Base-by-base conservation (phyloP, 208 protist species). In the Leishmania arabica region DNA sequence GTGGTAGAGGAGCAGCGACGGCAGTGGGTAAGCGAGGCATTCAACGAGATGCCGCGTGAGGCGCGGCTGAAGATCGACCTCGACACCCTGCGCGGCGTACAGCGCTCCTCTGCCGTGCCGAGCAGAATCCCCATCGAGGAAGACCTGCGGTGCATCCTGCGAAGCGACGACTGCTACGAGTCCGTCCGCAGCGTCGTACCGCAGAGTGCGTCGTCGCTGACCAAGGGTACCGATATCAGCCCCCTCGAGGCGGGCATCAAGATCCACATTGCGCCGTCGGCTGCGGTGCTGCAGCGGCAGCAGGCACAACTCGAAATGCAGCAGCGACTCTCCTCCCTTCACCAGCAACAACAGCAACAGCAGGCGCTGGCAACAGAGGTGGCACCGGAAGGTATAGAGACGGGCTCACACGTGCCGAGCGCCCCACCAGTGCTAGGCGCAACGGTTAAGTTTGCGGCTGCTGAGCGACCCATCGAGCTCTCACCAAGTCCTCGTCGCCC, bases 161-260 rank as follows among this genome's bases (percentile, higher is more conserved):
- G 90, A 19, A 83, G 79, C 79, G 85, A 92, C 40, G 85, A 87
- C 73, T 94, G 86, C 79, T 95, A 91, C 85, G 92, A 94, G 82
- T 84, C 89, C 4, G 87, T 97, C 72, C 80, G 86, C 69, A 94
- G 90, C 80, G 89, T 95, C 56, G 89, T 97, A 15, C 94, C 92
- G 62, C 85, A 91, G 69, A 89, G 82, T 49, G 94, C 91, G 34
- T 95, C 90, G 45, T 97, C 94, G 64, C 85, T 97, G n/a, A 95
- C 90, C n/a, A 90, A 90, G 66, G 92, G 94, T 24, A 93, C 84
- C 65, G 92, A 95, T 84, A 92, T 97, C 81, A 93, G 89, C 65
- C 92, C 86, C 11, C 71, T 92, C 31, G 94, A 93, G 83, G 94
- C 92, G 24, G 94, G 94, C 53, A 95, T 97, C 65, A 97, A 97